Evolutionary conservation across 306 rosid genomes (phyloP).

Genomic region (Dicorynia guianensis): DNA sequence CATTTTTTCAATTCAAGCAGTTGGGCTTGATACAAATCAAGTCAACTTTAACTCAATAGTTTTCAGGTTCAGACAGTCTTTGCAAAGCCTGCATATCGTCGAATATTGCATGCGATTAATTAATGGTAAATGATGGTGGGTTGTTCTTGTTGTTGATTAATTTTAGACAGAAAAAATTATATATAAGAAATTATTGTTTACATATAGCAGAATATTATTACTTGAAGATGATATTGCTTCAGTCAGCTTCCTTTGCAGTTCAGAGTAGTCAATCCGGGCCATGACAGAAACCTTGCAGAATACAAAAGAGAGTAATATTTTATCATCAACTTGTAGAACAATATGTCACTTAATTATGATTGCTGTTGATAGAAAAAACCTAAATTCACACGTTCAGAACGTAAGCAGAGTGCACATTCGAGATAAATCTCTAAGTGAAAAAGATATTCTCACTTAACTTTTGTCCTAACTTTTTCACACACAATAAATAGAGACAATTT

Average conservation of each 20-base stretch:
- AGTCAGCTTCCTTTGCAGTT: slow-evolving; percentile 57
- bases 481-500: too few relatives aligned
- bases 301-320: background rate
- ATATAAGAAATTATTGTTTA: background rate
- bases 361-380: too few relatives aligned
- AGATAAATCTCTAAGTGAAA: too few relatives aligned
- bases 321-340: slow-evolving; percentile 6
- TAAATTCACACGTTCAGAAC: too few relatives aligned
- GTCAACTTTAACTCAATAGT: background rate
- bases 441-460: too few relatives aligned
- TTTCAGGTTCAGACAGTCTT: slow-evolving; percentile 28
- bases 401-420: too few relatives aligned
- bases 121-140: background rate
- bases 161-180: background rate
- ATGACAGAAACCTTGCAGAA: slow-evolving; percentile 49
- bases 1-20: too few relatives aligned
- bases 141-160: too few relatives aligned
- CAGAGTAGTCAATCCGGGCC: slow-evolving; percentile 39
- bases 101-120: background rate
- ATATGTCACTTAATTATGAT: too few relatives aligned
- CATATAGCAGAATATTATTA: slow-evolving; percentile 22
- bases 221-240: slow-evolving; percentile 50
- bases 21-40: too few relatives aligned
- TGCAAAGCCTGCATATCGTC: slow-evolving; percentile 37
- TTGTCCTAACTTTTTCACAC: too few relatives aligned